Evolutionary conservation across 306 rosid species (phyloP), one percentile per base, ranked within the genome.

Genomic region (Biancaea sappan): DNA sequence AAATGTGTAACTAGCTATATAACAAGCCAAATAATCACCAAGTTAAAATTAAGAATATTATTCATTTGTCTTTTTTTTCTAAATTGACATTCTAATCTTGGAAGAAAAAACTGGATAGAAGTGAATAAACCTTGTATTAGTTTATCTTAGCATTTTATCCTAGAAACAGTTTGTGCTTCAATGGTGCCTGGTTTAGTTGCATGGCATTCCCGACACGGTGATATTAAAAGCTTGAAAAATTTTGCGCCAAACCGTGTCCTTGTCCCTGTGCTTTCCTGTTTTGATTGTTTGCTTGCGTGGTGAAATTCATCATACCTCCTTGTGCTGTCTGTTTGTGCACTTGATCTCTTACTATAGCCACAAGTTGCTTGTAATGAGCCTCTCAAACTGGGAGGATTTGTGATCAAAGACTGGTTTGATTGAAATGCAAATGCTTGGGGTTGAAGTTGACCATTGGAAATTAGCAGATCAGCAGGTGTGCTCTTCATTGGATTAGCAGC

Each of bases 121-220:
- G n/a, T n/a, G n/a, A 82, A 73, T 38, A 50, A 81, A 44, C 76
- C 46, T 73, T 54, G 24, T 31, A 37, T 84, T 61, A 84, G 66
- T 81, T 35, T 47, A 67, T 37, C 82, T 74, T 82, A 72, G 41
- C 40, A 54, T 70, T 82, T 77, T 76, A 79, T 75, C 84, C 9
- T 48, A 75, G 73, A 66, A 66, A 47, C 31, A 10, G 59, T 66
- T 12, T 77, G 83, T 62, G 81, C 71, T 79, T 74, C 77, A 50
- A 64, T 43, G 5, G 54, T 29, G 26, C 44, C 71, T 44, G 86
- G 89, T 76, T 76, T 66, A 79, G 47, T 48, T 19, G 81, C 80
- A 60, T 5, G 51, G 73, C 87, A 86, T 67, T 81, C 83, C 68
- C 56, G 76, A 72, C 95, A 89, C 43, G 91, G 95, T 63, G 77